phyloP scores from a whole-genome alignment of 179 eudicot genomes.

The Patellifolia procumbens region DNA sequence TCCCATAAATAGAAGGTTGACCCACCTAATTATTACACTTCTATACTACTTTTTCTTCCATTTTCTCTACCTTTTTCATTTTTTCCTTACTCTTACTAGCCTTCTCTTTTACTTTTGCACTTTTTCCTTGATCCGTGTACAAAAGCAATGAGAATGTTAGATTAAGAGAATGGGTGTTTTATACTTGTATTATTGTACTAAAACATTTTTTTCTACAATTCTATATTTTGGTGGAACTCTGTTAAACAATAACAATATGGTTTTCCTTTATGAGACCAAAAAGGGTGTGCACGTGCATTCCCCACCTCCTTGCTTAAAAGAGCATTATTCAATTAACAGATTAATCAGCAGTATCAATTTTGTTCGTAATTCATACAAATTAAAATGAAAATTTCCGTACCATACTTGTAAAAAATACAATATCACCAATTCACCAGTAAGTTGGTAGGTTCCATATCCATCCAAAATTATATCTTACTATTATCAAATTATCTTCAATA shows the following conservation, averaged over 20 bases:
- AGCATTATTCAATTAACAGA: background rate
- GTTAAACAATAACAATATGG: background rate
- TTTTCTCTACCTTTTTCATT: too few relatives aligned
- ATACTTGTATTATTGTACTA: background rate
- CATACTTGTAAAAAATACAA: background rate
- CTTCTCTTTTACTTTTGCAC: too few relatives aligned
- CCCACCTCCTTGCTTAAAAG: background rate
- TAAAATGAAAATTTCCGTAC: background rate
- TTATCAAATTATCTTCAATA: background rate
- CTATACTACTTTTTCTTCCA: too few relatives aligned
- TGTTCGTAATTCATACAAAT: background rate
- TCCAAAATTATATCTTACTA: background rate
- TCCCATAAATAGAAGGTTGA: too few relatives aligned
- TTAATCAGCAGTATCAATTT: background rate
- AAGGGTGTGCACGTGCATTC: constrained; percentile 12
- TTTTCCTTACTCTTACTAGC: too few relatives aligned
- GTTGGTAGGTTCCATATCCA: background rate
- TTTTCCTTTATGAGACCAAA: constrained; percentile 8
- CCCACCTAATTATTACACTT: too few relatives aligned
- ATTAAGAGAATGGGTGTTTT: background rate
- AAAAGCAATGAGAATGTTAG: background rate
- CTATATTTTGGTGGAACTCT: background rate
- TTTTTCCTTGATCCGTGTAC: too few relatives aligned
- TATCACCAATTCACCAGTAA: background rate
- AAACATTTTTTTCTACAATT: background rate